These are phyloP conservation scores for Alternaria sp. DNA, from an alignment of 2,329 filamentous ascomycete genomes.

Conservation along the genomic window DNA sequence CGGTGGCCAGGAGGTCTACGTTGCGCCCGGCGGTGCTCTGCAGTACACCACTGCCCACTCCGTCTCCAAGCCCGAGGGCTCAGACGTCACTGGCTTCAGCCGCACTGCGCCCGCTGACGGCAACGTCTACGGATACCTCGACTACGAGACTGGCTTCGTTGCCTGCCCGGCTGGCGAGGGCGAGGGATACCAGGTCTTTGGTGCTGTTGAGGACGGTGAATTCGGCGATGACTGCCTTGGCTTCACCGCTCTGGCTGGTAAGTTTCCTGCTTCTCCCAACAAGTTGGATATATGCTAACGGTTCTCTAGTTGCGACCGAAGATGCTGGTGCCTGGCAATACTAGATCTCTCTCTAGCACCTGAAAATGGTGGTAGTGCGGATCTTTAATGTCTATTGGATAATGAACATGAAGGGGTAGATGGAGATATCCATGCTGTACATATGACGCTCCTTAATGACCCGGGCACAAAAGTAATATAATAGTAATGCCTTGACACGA, in stretches of 20 bases:
- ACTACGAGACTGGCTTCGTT: constrained; percentile 40
- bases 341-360: constrained; percentile 18
- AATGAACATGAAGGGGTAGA: neutral
- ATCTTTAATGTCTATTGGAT: neutral
- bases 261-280: constrained; percentile 6
- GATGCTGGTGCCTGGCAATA: constrained; percentile 47
- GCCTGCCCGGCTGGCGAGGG: constrained; percentile 40
- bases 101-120: constrained; percentile 30
- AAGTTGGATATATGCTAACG: constrained; percentile 9
- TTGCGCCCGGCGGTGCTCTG: constrained; percentile 61
- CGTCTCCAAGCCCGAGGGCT: constrained; percentile 57
- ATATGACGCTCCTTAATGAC: constrained; percentile 17
- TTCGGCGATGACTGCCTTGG: constrained; percentile 39
- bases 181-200: constrained; percentile 45
- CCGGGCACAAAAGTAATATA: constrained; percentile 29
- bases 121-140: constrained; percentile 34
- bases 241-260: constrained; percentile 44
- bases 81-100: constrained; percentile 59
- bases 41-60: constrained; percentile 65
- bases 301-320: constrained; percentile 24
- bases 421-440: constrained; percentile 11
- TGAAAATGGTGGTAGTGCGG: neutral
- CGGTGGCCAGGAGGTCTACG: constrained; percentile 68
- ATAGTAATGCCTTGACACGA: constrained; percentile 7
- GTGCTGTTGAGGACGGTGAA: constrained; percentile 27